A percentile compares a stretch with the other conserved stretches of the same genome.
Evolutionary conservation across 2,329 filamentous ascomycete species (phyloP).

Genomic region (Cladophialophora immunda): DNA sequence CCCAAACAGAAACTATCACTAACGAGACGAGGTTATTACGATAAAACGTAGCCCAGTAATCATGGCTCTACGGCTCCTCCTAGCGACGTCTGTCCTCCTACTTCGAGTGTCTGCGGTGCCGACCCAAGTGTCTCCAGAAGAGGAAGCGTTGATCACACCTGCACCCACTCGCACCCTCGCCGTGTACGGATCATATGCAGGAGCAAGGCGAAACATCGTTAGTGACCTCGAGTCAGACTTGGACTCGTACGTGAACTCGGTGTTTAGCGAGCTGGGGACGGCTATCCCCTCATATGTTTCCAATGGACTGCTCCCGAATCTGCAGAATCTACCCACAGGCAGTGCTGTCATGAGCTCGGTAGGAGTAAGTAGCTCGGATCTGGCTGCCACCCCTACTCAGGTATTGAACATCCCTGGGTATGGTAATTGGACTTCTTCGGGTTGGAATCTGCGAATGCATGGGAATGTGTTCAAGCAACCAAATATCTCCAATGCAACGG

Average conservation of each 20-base stretch:
- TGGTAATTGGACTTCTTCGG: conserved; percentile 79
- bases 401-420: conserved; percentile 75
- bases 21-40: neutral
- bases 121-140: conserved; percentile 26
- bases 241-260: conserved; percentile 42
- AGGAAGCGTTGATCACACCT: conserved; percentile 54
- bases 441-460: conserved; percentile 79
- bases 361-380: conserved; percentile 65
- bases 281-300: conserved; percentile 68
- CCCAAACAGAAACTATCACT: neutral
- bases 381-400: conserved; percentile 71
- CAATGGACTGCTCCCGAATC: conserved; percentile 73
- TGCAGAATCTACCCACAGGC: conserved; percentile 71
- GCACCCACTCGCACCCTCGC: conserved; percentile 50
- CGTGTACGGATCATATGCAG: conserved; percentile 52
- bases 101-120: conserved; percentile 25
- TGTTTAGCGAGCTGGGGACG: conserved; percentile 61
- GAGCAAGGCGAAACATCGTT: conserved; percentile 59
- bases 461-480: conserved; percentile 85
- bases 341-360: conserved; percentile 68
- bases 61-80: conserved; percentile 15
- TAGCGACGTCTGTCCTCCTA: conserved; percentile 8
- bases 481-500: conserved; percentile 68
- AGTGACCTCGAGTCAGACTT: conserved; percentile 57
- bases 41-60: neutral